These are phyloP conservation scores for Wickerhamiella occidentalis DNA, from an alignment of 805 yeast genomes.

Conservation along the genomic window DNA sequence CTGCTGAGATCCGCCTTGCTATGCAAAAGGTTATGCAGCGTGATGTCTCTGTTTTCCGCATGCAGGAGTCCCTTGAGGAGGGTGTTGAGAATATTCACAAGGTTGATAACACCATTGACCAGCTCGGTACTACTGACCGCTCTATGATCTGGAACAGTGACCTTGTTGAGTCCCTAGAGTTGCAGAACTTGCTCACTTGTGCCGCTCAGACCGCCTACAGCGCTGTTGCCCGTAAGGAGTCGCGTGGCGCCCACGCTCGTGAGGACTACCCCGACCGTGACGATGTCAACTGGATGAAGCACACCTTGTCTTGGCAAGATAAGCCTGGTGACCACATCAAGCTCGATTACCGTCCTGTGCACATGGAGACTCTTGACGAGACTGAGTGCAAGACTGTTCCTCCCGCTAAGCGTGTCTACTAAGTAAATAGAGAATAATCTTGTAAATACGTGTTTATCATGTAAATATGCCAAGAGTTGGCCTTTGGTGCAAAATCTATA, in stretches of 20 bases:
- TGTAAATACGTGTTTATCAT: conserved; percentile 1
- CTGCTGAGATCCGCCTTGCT: conserved; percentile 77
- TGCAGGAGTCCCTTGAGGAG: conserved; percentile 77
- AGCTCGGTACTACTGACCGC: conserved; percentile 83
- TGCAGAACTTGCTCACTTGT: conserved; percentile 92
- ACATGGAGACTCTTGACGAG: conserved; percentile 74
- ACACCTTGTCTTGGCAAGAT: conserved; percentile 84
- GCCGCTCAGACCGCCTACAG: conserved; percentile 91
- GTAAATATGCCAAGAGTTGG: too few relatives aligned
- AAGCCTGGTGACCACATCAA: conserved; percentile 55
- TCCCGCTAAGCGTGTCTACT: conserved; percentile 92
- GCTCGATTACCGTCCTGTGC: conserved; percentile 78
- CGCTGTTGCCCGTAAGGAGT: conserved; percentile 91
- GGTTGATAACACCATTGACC: conserved; percentile 61
- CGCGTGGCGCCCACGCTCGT: conserved; percentile 99
- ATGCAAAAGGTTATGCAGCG: conserved; percentile 96
- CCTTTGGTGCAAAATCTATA: too few relatives aligned
- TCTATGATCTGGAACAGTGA: conserved; percentile 99
- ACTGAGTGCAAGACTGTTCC: conserved; percentile 91
- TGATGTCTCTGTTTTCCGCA: conserved; percentile 95
- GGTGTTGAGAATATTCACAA: conserved; percentile 72
- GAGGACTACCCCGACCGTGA: conserved; percentile 96
- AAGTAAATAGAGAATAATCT: conserved; percentile 20
- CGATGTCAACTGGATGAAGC: conserved; percentile 96
- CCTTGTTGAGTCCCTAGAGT: conserved; percentile 87